Base-by-base conservation (phyloP, 352 stramenopile genomes). In the Phytophthora foliorum region DNA sequence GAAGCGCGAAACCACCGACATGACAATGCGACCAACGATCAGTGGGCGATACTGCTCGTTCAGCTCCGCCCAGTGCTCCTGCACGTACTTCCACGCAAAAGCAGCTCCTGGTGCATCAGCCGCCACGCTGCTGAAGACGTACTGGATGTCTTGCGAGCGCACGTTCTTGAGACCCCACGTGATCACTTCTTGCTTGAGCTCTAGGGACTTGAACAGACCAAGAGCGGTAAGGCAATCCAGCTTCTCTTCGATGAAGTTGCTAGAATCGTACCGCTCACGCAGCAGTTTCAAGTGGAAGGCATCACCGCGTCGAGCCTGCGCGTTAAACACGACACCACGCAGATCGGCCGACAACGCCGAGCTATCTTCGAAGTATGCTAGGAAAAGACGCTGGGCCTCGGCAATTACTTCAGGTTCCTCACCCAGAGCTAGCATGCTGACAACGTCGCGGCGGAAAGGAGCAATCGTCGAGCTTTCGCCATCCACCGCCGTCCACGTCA, bases 111-210 rank as follows among this genome's bases (percentile, higher is more conserved):
- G 65, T 25, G 72, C 69, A 53, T 94, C 86, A 19, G 74, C 67
- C 1, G 85, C 82, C n/a, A 97, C 85, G 46, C 86, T 91, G 38
- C 61, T 74, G 49, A 96, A 95, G 3, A 89, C 59, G 63, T 88
- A 91, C 59, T 92, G 80, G 48, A 92, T 95, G 65, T 97, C 88
- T 72, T 96, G 88, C 36, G 79, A 88, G 21, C 87, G 84, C n/a
- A 97, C 88, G 55, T 46, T 78, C 63, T 80, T 78, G 22, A 92
- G 64, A 8, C 80, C 73, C 81, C 86, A 97, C 41, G 84, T 57
- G 39, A 97, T 81, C 24, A 90, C 82, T 42, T 86, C 74, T 36
- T 66, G 72, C 78, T 95, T 92, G 21, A 90, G 56, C 7, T 81
- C 80, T 29, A 84, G 38, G 8, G 79, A 80, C 59, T 86, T 80